A percentile compares a stretch with the other conserved stretches of the same genome.
phyloP scores from a whole-genome alignment of 1,284 basidiomycete genomes.

The Chalciporus sp. region DNA sequence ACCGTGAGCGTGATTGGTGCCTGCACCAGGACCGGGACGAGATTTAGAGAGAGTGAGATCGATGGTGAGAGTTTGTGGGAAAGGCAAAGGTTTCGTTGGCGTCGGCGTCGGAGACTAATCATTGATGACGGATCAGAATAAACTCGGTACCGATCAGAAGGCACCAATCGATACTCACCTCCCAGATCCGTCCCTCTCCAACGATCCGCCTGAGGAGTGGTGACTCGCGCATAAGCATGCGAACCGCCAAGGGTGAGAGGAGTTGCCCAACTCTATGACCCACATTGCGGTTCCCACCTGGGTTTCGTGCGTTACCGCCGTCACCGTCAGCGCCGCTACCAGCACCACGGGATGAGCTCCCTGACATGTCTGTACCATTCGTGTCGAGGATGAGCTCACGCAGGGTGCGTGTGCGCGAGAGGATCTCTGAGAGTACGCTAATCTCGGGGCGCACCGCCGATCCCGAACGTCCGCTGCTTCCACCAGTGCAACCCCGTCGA shows the following conservation, averaged over 20 bases:
- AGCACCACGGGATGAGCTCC: background rate
- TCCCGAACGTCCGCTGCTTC: background rate
- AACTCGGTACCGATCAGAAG: background rate
- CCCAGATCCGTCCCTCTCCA: conserved; percentile 59
- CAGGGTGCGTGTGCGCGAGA: conserved; percentile 17
- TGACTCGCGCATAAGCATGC: conserved; percentile 28
- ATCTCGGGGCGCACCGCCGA: conserved; percentile 16
- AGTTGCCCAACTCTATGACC: conserved; percentile 2
- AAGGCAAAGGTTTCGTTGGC: conserved; percentile 10
- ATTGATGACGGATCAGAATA: background rate
- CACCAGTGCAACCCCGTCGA: background rate
- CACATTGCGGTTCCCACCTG: background rate
- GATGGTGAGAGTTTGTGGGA: conserved; percentile 11
- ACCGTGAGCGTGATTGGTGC: conserved; percentile 18
- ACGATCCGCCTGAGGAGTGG: conserved; percentile 43
- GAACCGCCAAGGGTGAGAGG: conserved; percentile 19
- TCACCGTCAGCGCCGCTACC: background rate
- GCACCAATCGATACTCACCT: conserved; percentile 43
- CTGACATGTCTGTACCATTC: background rate
- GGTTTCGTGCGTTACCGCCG: background rate
- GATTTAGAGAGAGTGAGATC: conserved; percentile 18
- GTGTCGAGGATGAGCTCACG: conserved; percentile 24
- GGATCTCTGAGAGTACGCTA: conserved; percentile 11
- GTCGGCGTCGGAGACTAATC: conserved; percentile 19
- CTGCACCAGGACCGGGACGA: conserved; percentile 13